Evolutionary conservation across 2,329 filamentous ascomycete genomes (phyloP).

Genomic region (Botrytis paeoniae): DNA sequence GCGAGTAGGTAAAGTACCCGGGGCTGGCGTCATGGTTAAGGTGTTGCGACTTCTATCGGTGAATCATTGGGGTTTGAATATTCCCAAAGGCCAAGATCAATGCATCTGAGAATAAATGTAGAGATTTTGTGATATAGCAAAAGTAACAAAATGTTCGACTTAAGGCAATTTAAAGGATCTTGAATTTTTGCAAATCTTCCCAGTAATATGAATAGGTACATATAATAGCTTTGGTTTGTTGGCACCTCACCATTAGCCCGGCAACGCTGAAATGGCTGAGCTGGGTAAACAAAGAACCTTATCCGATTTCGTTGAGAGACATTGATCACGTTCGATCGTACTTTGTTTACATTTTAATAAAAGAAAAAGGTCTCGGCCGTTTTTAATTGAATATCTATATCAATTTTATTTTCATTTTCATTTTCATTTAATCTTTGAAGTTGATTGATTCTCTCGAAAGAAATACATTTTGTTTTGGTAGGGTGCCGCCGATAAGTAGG

Average conservation of each 20-base stretch:
- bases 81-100: neutral
- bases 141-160: neutral
- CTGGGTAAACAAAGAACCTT: slow-evolving; percentile 1
- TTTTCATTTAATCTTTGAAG: neutral
- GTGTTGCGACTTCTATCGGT: slow-evolving; percentile 12
- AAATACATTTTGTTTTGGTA: neutral
- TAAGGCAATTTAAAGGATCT: neutral
- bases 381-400: neutral
- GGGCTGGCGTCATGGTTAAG: slow-evolving; percentile 45
- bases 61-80: neutral
- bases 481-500: neutral
- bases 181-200: neutral
- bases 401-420: neutral
- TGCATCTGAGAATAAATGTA: neutral
- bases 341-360: neutral
- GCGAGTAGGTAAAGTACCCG: slow-evolving; percentile 64
- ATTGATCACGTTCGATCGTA: neutral
- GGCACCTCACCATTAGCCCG: neutral
- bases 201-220: neutral
- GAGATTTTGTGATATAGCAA: neutral
- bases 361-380: neutral
- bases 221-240: neutral
- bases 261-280: neutral
- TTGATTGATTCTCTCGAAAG: neutral
- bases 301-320: slow-evolving; percentile 11